These are phyloP conservation scores for Colletotrichum salicis DNA, from an alignment of 2,329 filamentous ascomycete genomes.

Conservation along the genomic window DNA sequence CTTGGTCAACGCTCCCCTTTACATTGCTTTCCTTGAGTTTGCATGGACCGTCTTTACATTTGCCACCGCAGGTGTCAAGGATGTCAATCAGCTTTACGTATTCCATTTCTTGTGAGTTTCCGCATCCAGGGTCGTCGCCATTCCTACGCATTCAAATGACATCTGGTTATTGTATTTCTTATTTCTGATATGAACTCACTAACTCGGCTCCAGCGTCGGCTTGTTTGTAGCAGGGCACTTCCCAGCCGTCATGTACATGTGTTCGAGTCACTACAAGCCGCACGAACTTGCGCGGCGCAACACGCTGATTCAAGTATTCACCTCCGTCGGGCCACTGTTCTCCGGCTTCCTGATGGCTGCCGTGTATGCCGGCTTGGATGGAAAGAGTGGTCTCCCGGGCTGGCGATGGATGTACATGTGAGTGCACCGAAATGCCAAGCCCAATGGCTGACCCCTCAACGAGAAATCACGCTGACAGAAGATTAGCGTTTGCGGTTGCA, in stretches of 20 bases:
- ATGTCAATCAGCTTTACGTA: conserved; percentile 40
- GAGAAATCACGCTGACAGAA: background rate
- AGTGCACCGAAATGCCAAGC: background rate
- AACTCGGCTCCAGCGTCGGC: conserved; percentile 37
- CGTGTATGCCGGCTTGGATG: conserved; percentile 38
- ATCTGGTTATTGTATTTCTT: no score
- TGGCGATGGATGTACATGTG: conserved; percentile 45
- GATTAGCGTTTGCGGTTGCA: conserved; percentile 39
- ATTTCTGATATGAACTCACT: background rate
- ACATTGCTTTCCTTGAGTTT: conserved; percentile 40
- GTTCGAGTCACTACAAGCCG: conserved; percentile 45
- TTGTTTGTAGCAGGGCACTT: conserved; percentile 45
- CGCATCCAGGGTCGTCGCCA: no score
- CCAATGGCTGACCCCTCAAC: background rate
- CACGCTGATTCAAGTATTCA: conserved; percentile 43
- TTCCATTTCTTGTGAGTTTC: conserved; percentile 41
- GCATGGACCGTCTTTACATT: conserved; percentile 42
- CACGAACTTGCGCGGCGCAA: conserved; percentile 44
- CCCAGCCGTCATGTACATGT: conserved; percentile 44
- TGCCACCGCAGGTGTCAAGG: conserved; percentile 40
- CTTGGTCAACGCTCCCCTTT: conserved; percentile 40
- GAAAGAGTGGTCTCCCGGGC: conserved; percentile 37
- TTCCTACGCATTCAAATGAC: background rate
- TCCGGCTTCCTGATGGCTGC: conserved; percentile 43
- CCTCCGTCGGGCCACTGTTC: conserved; percentile 41